Evolutionary conservation across 495 filamentous ascomycete species (phyloP).

Genomic region (Hyaloscypha bicolor): DNA sequence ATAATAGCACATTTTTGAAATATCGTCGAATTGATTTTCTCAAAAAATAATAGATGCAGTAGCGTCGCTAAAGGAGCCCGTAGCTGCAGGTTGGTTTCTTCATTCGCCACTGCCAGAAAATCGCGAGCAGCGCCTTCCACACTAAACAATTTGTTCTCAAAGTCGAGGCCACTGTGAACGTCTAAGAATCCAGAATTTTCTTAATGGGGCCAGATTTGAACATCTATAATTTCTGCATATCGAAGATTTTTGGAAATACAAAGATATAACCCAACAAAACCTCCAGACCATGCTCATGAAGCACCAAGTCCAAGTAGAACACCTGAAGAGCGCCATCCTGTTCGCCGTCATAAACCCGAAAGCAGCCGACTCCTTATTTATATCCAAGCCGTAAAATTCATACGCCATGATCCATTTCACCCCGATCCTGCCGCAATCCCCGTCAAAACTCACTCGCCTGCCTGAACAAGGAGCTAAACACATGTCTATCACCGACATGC

Average conservation of each 20-base stretch:
- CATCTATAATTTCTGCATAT: not conserved
- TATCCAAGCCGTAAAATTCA: conserved; percentile 13
- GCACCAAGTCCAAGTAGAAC: conserved; percentile 2
- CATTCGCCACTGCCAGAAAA: not conserved
- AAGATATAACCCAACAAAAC: not conserved
- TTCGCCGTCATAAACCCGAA: conserved; percentile 15
- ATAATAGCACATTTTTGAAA: no score
- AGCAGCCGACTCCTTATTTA: not conserved
- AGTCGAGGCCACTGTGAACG: not conserved
- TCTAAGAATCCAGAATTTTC: not conserved
- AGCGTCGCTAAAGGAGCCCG: no score
- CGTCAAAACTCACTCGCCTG: not conserved
- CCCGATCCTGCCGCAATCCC: conserved; percentile 27
- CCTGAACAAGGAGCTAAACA: not conserved
- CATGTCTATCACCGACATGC: conserved; percentile 11
- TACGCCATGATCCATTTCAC: conserved; percentile 26
- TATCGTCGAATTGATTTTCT: no score
- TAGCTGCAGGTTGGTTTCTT: no score
- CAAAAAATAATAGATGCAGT: no score
- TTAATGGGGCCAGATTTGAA: not conserved
- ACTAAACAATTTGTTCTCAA: not conserved
- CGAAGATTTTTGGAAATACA: not conserved
- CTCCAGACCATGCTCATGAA: not conserved
- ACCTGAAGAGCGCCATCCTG: not conserved
- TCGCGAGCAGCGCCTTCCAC: not conserved